Evolutionary conservation across 176 grass and related monocot genomes (phyloP).

Genomic region (Saccharum officinarum): DNA sequence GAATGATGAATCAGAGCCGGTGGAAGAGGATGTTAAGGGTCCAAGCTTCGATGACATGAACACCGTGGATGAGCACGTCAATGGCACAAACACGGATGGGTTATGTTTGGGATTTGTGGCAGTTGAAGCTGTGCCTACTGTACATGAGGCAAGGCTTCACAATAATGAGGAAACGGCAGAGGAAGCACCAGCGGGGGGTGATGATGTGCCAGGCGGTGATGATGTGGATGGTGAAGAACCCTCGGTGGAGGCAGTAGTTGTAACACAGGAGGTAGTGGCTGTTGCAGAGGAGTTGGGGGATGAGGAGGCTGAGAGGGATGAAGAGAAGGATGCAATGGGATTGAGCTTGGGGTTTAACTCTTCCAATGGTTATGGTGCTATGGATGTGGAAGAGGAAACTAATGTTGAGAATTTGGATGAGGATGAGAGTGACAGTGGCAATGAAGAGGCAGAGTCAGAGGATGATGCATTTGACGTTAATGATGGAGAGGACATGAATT

Average conservation of each 20-base stretch:
- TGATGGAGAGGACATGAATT: slow-evolving; percentile 47
- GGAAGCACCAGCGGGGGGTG: background rate
- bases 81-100: background rate
- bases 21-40: slow-evolving; percentile 14
- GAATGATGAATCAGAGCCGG: background rate
- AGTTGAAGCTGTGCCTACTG: background rate
- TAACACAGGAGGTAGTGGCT: slow-evolving; percentile 26
- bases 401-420: slow-evolving; percentile 45
- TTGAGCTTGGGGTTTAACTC: slow-evolving; percentile 48
- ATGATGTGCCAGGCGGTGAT: slow-evolving; percentile 10
- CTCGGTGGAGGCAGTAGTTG: slow-evolving; percentile 10
- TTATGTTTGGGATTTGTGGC: slow-evolving; percentile 14
- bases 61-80: background rate
- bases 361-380: slow-evolving; percentile 34
- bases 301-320: slow-evolving; percentile 32
- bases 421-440: slow-evolving; percentile 39
- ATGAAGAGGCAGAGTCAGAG: slow-evolving; percentile 43
- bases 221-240: slow-evolving; percentile 35
- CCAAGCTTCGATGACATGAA: slow-evolving; percentile 24
- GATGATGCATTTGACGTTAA: slow-evolving; percentile 52
- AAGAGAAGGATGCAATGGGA: slow-evolving; percentile 43
- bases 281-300: slow-evolving; percentile 20
- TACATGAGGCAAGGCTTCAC: background rate
- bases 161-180: background rate
- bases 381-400: slow-evolving; percentile 42